phyloP scores from a whole-genome alignment of 108 stramenopile species.

The Fragilariopsis cylindrus region DNA sequence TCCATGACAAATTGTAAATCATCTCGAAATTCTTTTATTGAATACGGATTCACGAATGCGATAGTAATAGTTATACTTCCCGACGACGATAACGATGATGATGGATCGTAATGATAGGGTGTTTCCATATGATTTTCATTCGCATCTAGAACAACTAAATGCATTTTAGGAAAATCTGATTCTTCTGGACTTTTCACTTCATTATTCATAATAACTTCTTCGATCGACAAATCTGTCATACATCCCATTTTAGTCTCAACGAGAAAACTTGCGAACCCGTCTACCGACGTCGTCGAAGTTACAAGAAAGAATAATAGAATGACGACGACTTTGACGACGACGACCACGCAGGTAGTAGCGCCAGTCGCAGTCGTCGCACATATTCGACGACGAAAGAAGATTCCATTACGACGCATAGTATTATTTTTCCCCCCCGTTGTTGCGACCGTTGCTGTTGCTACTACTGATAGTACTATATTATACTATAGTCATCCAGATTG shows the following conservation, averaged over 20 bases:
- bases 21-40: conserved; percentile 37
- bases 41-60: conserved; percentile 38
- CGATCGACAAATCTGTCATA: conserved; percentile 50
- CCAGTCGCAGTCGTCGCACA: too few relatives aligned
- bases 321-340: neutral
- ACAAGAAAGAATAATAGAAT: neutral
- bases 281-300: neutral
- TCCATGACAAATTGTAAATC: conserved; percentile 70
- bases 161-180: conserved; percentile 46
- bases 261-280: conserved; percentile 38
- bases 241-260: conserved; percentile 30
- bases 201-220: conserved; percentile 78
- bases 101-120: conserved; percentile 20
- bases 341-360: too few relatives aligned
- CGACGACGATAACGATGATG: neutral
- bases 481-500: too few relatives aligned
- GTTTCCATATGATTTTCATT: conserved; percentile 22
- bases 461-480: too few relatives aligned
- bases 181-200: conserved; percentile 41
- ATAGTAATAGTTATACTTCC: conserved; percentile 27
- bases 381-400: too few relatives aligned
- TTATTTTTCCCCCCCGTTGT: too few relatives aligned
- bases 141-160: conserved; percentile 38
- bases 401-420: too few relatives aligned
- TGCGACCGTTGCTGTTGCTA: too few relatives aligned